Conservation (phyloP, 2,329 filamentous ascomycete genomes). For the Trichoderma gracile region DNA sequence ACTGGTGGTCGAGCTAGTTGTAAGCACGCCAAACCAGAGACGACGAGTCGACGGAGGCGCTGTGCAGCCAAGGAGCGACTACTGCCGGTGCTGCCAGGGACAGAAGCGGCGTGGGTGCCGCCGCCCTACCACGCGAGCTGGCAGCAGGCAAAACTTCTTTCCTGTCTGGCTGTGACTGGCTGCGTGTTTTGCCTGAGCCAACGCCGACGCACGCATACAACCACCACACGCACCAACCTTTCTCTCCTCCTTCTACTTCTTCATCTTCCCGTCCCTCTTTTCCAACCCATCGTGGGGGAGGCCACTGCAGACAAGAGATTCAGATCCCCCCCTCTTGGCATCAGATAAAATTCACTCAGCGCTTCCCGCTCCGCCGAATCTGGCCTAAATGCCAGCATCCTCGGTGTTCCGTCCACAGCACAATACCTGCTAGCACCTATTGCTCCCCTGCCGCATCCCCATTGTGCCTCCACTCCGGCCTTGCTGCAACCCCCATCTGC, state of each 20-base stretch:
- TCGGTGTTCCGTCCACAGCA: constrained; percentile 17
- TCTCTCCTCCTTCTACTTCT: not conserved
- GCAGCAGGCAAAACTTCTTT: constrained; percentile 5
- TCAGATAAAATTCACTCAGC: constrained; percentile 11
- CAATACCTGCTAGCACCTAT: constrained; percentile 10
- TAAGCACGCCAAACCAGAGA: constrained; percentile 5
- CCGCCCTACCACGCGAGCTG: constrained; percentile 18
- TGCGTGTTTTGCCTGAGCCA: not conserved
- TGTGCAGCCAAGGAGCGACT: constrained; percentile 2
- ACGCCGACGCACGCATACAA: not conserved
- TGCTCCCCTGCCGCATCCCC: constrained; percentile 20
- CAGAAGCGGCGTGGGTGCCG: not conserved
- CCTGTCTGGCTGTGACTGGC: not conserved
- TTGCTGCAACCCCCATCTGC: constrained; percentile 13
- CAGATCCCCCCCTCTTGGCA: constrained; percentile 3
- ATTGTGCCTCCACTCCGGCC: constrained; percentile 22
- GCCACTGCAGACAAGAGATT: not conserved
- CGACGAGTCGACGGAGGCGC: not conserved
- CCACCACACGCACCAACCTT: not conserved
- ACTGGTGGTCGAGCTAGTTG: not conserved
- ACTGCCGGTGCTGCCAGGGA: constrained; percentile 23
- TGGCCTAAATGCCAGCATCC: not conserved
- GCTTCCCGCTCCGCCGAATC: constrained; percentile 19
- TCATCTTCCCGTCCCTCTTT: not conserved
- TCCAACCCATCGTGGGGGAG: constrained; percentile 10